Evolutionary conservation across 2,329 filamentous ascomycete species (phyloP).

Genomic region (Coniochaeta sp.): DNA sequence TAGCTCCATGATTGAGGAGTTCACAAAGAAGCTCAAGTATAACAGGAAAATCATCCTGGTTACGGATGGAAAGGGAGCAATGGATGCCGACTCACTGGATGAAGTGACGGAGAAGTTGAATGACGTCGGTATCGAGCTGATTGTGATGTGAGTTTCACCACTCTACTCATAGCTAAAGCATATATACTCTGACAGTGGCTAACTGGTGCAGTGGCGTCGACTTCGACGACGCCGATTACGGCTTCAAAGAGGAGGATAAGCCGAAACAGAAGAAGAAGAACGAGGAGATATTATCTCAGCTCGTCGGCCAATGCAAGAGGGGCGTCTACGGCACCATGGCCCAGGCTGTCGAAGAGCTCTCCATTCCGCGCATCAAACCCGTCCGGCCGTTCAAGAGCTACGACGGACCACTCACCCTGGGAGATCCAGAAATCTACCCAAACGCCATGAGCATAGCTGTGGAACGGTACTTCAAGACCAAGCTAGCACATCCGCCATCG

Average conservation of each 20-base stretch:
- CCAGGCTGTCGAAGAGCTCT: constrained; percentile 75
- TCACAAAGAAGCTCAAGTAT: constrained; percentile 78
- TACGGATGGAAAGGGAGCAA: constrained; percentile 69
- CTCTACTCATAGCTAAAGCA: neutral
- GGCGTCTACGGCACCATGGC: constrained; percentile 78
- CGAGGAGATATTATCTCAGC: constrained; percentile 57
- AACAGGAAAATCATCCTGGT: constrained; percentile 75
- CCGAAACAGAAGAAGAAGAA: constrained; percentile 63
- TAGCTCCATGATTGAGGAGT: constrained; percentile 73
- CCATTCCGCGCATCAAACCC: constrained; percentile 68
- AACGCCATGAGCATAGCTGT: constrained; percentile 76
- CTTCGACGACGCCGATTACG: constrained; percentile 86
- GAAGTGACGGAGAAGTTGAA: constrained; percentile 70
- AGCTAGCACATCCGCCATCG: constrained; percentile 64
- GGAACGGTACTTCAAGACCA: constrained; percentile 84
- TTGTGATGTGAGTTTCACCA: constrained; percentile 59
- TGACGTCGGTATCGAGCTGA: constrained; percentile 67
- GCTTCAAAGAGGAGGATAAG: constrained; percentile 89
- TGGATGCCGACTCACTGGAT: constrained; percentile 65
- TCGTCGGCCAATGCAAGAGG: constrained; percentile 60
- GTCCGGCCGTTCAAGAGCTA: constrained; percentile 73
- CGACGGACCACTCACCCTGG: constrained; percentile 72
- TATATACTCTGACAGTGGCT: neutral
- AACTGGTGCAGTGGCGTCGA: constrained; percentile 63
- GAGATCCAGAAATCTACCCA: constrained; percentile 65